Evolutionary conservation across 345 rosid species (phyloP).

Genomic region (Syzygium jambos): DNA sequence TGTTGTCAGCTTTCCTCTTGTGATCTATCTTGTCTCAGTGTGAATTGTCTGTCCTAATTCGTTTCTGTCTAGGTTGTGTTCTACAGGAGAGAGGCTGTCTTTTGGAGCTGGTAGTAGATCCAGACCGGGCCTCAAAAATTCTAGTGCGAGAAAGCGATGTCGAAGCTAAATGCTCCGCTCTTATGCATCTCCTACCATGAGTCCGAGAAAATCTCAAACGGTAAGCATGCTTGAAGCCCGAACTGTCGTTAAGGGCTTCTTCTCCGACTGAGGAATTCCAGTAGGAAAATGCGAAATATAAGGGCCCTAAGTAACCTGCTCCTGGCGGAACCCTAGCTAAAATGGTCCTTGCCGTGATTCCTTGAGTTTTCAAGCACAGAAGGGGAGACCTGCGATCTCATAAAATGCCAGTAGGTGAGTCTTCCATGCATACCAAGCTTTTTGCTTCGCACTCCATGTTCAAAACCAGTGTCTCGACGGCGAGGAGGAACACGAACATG

Average conservation of each 20-base stretch:
- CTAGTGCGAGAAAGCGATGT: conserved; percentile 54
- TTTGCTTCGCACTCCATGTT: not conserved
- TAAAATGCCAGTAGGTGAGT: not conserved
- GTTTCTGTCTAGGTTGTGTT: conserved; percentile 43
- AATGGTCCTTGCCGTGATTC: conserved; percentile 19
- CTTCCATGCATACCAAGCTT: not conserved
- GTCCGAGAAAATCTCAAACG: conserved; percentile 79
- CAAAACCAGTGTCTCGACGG: not conserved
- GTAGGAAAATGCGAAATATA: conserved; percentile 49
- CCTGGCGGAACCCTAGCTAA: conserved; percentile 55
- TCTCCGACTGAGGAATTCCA: conserved; percentile 61
- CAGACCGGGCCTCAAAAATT: conserved; percentile 36
- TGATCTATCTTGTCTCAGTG: not conserved
- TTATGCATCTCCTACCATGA: conserved; percentile 63
- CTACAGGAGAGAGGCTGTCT: conserved; percentile 58
- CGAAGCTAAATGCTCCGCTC: conserved; percentile 64
- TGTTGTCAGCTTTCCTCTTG: not conserved
- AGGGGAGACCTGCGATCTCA: conserved; percentile 10
- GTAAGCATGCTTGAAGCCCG: conserved; percentile 75
- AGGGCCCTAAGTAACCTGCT: conserved; percentile 53
- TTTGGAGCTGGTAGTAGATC: conserved; percentile 59
- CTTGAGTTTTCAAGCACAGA: conserved; percentile 10
- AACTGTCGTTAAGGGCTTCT: conserved; percentile 55
- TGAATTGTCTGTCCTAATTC: not conserved
- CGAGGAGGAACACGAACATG: not conserved